Base-by-base conservation (phyloP, 2,329 filamentous ascomycete species). In the Chrysosporium queenslandicum region DNA sequence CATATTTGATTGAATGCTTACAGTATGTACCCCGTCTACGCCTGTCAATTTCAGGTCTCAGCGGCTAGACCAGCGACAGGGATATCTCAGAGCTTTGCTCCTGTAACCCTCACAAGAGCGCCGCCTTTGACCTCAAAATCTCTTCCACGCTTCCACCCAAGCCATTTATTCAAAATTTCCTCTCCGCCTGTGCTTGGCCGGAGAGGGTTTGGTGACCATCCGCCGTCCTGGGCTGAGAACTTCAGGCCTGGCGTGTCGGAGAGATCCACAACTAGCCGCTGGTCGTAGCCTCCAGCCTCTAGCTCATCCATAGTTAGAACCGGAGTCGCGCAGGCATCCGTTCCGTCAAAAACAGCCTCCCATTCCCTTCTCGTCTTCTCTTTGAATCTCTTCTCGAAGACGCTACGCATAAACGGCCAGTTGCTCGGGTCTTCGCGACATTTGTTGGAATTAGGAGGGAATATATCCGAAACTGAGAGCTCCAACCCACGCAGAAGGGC, bases 291-390 rank as follows among this genome's bases (percentile, higher is more conserved):
- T 18, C 66, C 70, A n/a, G 65, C 58, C 61, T 87, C 79, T 40
- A 95, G 72, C 69, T 95, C 89, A 0, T 60, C 63, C 58, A 88
- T 86, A 30, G 82, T 82, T 39, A 95, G 72, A 1, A 97, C 86
- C 0, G 91, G 91, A n/a, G 87, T 88, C 57, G 85, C 88, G 67
- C 91, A 97, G 1, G 91, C 91, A 70, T 97, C 91, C 0, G 86
- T 92, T 9, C 86, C 87, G 65, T 94, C 87, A 65, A 96, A 97
- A 4, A 94, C 73, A 2, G 55, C 65, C 68, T 95, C 91, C 91
- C 91, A 97, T 65, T 94, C 84, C 0, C 68, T 64, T 30, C 90
- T 77, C 3, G 84, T 85, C 70, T 82, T 87, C 41, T 72, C 68
- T 65, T 76, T 80, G 67, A 97, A 96, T 0, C 72, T 74, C 2